Evolutionary conservation across 1,284 basidiomycete genomes (phyloP).

Genomic region (Puccinia polysora): DNA sequence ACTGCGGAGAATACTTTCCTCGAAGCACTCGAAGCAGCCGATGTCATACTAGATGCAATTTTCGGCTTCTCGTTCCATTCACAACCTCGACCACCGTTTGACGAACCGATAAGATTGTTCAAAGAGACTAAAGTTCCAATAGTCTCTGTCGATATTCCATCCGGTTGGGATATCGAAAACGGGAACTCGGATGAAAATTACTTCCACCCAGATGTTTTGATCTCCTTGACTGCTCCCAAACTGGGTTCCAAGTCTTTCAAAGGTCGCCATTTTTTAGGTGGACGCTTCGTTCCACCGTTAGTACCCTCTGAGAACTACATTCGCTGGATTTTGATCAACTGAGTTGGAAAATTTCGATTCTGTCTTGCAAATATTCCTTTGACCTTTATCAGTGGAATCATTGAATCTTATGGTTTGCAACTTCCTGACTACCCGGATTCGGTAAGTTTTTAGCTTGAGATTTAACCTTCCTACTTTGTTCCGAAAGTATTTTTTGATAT

Average conservation of each 20-base stretch:
- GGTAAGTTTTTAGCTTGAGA: neutral
- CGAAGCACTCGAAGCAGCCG: constrained; percentile 61
- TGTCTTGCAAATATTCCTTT: neutral
- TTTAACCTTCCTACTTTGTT: neutral
- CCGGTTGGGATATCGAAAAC: constrained; percentile 86
- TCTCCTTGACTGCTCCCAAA: constrained; percentile 92
- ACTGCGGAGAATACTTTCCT: constrained; percentile 57
- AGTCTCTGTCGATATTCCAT: constrained; percentile 78
- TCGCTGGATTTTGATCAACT: neutral
- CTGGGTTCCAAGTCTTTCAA: constrained; percentile 70
- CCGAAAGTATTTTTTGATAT: neutral
- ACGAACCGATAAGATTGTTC: constrained; percentile 67
- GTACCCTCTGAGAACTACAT: constrained; percentile 48
- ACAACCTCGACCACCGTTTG: constrained; percentile 78
- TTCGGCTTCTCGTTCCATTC: constrained; percentile 93
- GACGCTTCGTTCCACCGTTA: constrained; percentile 81
- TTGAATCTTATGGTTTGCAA: constrained; percentile 13
- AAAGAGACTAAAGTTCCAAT: constrained; percentile 47
- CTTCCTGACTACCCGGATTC: constrained; percentile 12
- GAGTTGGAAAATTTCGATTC: neutral
- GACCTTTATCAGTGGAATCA: constrained; percentile 2
- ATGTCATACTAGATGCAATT: constrained; percentile 88
- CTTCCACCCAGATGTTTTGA: constrained; percentile 70
- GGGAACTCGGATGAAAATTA: constrained; percentile 57
- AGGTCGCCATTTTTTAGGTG: constrained; percentile 84